Conservation (phyloP, 805 yeast genomes). For the Grigorovia humatica region DNA sequence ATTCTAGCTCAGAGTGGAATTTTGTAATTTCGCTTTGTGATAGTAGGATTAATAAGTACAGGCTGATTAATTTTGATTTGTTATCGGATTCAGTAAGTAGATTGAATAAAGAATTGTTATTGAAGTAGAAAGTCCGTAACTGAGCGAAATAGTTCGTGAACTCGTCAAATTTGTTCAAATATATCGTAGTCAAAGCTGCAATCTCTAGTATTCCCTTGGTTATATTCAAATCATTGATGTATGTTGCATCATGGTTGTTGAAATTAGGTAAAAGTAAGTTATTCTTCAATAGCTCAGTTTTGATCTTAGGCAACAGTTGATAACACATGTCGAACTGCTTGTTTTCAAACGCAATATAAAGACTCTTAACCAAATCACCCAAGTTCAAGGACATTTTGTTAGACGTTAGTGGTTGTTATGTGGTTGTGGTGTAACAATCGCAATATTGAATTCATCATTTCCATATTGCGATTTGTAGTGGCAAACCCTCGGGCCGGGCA, state of each 20-base stretch:
- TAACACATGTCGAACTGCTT: conserved; percentile 55
- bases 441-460: too few relatives aligned
- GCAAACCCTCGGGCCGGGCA: conserved; percentile 9
- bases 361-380: conserved; percentile 57
- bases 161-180: conserved; percentile 46
- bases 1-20: conserved; percentile 85
- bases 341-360: conserved; percentile 52
- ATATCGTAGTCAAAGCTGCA: conserved; percentile 74
- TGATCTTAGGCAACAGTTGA: conserved; percentile 56
- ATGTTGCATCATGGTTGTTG: conserved; percentile 22
- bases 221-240: conserved; percentile 57
- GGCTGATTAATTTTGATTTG: conserved; percentile 61
- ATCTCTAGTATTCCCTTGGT: conserved; percentile 79
- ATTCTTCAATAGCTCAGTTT: conserved; percentile 68
- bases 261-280: conserved; percentile 62
- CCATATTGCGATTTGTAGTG: not conserved
- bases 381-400: conserved; percentile 31
- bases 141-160: conserved; percentile 67
- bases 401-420: too few relatives aligned
- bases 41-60: conserved; percentile 65
- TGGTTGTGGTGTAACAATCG: too few relatives aligned
- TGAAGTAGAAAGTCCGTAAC: conserved; percentile 65
- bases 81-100: conserved; percentile 41
- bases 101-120: conserved; percentile 4
- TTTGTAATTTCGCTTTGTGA: conserved; percentile 77